Percentiles rank a stretch among this genome's conserved stretches.
These are phyloP conservation scores for Pichia cactophila DNA, from an alignment of 1,139 yeast species.

Conservation along the genomic window DNA sequence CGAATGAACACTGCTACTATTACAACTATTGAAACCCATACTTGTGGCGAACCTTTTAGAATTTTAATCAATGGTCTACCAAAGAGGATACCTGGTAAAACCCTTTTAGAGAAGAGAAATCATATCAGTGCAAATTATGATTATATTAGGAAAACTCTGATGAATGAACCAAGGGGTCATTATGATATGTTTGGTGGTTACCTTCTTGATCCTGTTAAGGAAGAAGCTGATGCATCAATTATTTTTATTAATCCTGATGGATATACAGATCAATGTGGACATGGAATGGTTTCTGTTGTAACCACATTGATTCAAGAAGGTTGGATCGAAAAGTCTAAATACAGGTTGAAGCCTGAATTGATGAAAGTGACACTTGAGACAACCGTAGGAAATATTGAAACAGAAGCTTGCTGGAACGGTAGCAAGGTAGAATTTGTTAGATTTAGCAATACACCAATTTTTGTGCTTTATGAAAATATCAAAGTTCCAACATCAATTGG, in stretches of 20 bases:
- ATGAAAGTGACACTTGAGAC: slow-evolving; percentile 19
- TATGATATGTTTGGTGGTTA: slow-evolving; percentile 26
- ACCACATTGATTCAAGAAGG: slow-evolving; percentile 18
- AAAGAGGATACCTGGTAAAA: slow-evolving; percentile 17
- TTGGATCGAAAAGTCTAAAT: slow-evolving; percentile 16
- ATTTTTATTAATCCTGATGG: slow-evolving; percentile 24
- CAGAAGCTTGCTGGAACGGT: slow-evolving; percentile 22
- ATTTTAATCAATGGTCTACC: slow-evolving; percentile 21
- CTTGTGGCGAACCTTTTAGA: slow-evolving; percentile 25
- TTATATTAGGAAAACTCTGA: slow-evolving; percentile 19
- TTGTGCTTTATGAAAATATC: slow-evolving; percentile 16
- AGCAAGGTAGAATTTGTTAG: slow-evolving; percentile 19
- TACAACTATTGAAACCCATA: slow-evolving; percentile 25
- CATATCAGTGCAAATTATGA: slow-evolving; percentile 19
- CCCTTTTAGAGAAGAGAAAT: slow-evolving; percentile 19
- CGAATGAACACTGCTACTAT: slow-evolving; percentile 10
- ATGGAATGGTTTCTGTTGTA: slow-evolving; percentile 22
- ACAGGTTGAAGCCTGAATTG: slow-evolving; percentile 17
- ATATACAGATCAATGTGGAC: slow-evolving; percentile 26
- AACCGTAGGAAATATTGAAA: slow-evolving; percentile 19
- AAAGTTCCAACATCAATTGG: slow-evolving; percentile 18
- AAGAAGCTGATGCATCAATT: slow-evolving; percentile 21
- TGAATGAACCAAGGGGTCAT: slow-evolving; percentile 26
- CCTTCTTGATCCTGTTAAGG: slow-evolving; percentile 16
- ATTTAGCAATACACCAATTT: slow-evolving; percentile 22